phyloP scores from a whole-genome alignment of 2,329 filamentous ascomycete genomes.

The Diplocarpon rosae region DNA sequence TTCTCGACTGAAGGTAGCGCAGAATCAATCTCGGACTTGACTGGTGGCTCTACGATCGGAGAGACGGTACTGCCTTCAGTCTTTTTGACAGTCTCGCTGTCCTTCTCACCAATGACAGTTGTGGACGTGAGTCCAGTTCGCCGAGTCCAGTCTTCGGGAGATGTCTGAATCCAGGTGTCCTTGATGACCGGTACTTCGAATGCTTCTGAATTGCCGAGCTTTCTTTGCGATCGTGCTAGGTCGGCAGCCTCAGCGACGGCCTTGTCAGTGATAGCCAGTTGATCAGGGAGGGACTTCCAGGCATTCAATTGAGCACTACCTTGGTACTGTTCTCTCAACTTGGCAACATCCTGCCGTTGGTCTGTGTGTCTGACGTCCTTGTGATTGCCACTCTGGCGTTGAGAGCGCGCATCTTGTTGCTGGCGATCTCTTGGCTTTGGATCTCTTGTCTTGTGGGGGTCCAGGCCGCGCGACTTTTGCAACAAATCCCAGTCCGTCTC shows the following conservation, averaged over 20 bases:
- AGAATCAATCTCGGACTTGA: neutral
- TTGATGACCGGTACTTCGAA: slow-evolving; percentile 9
- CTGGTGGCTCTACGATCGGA: neutral
- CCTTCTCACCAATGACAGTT: slow-evolving; percentile 4
- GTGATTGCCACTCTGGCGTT: too few species aligned
- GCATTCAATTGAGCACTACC: slow-evolving; percentile 14
- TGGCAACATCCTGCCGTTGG: neutral
- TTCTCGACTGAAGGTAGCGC: neutral
- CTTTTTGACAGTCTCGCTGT: neutral
- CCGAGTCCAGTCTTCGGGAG: slow-evolving; percentile 23
- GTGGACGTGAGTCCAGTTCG: slow-evolving; percentile 17
- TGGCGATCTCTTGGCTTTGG: neutral
- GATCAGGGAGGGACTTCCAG: slow-evolving; percentile 17
- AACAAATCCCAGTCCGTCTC: slow-evolving; percentile 66
- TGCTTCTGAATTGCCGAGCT: neutral
- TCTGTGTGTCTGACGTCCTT: neutral
- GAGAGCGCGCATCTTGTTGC: too few species aligned
- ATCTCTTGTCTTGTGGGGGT: neutral
- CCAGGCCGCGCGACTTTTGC: slow-evolving; percentile 6
- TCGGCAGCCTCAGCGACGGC: slow-evolving; percentile 3
- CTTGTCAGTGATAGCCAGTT: slow-evolving; percentile 21
- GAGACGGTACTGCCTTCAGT: neutral
- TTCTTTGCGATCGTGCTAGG: neutral
- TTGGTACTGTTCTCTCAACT: neutral
- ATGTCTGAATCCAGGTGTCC: slow-evolving; percentile 25